phyloP scores from a whole-genome alignment of 108 stramenopile genomes.

The Nannochloropsis gaditana region DNA sequence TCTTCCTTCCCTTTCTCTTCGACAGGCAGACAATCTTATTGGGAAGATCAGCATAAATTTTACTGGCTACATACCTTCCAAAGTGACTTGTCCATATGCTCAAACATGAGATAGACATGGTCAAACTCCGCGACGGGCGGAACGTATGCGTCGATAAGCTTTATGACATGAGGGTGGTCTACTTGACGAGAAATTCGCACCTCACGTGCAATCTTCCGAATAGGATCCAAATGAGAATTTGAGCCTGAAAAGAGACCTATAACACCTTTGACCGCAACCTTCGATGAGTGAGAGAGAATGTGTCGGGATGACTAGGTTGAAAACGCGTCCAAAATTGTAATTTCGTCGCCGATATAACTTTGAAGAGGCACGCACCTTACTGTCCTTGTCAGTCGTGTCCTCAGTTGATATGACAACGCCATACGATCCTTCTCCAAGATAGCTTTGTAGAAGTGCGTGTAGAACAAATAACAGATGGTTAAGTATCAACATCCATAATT shows the following conservation, averaged over 20 bases:
- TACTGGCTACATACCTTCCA: background rate
- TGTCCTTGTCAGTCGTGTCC: slow-evolving; percentile 9
- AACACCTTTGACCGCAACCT: background rate
- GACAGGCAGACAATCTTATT: too few relatives aligned
- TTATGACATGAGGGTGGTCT: background rate
- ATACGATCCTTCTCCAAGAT: slow-evolving; percentile 6
- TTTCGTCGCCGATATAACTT: background rate
- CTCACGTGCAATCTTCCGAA: slow-evolving; percentile 19
- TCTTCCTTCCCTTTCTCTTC: too few relatives aligned
- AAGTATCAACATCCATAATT: background rate
- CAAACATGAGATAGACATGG: background rate
- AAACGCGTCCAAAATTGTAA: too few relatives aligned
- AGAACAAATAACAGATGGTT: background rate
- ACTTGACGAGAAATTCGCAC: slow-evolving; percentile 16
- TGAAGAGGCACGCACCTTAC: background rate
- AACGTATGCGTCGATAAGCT: background rate
- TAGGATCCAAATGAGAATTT: slow-evolving; percentile 7
- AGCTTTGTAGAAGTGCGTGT: background rate
- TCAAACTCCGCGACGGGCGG: background rate
- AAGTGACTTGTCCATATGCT: slow-evolving; percentile 14
- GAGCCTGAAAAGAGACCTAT: background rate
- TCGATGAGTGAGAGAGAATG: background rate
- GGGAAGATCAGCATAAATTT: too few relatives aligned
- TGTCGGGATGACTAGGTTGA: too few relatives aligned
- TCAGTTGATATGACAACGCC: background rate